These are phyloP conservation scores for Nymphaea thermarum DNA, from an alignment of 164 flowering plant species.

Conservation along the genomic window DNA sequence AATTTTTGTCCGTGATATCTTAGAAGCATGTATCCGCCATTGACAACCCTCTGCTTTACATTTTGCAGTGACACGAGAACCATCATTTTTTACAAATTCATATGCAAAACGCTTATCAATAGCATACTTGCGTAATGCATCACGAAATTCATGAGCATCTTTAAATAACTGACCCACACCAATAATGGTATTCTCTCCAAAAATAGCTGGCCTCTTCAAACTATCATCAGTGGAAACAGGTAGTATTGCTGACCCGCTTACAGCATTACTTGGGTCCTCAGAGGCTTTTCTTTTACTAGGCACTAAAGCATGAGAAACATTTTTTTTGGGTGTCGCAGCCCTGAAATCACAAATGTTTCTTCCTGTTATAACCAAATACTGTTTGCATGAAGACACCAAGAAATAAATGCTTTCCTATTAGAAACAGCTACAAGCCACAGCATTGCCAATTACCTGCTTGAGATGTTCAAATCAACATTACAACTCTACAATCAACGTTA, in stretches of 20 bases:
- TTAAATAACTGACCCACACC: conserved; percentile 74
- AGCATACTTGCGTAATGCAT: conserved; percentile 58
- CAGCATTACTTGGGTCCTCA: conserved; percentile 2
- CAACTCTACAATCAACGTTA: background rate
- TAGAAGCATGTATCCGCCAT: conserved; percentile 70
- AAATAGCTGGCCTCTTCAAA: conserved; percentile 21
- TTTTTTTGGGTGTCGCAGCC: background rate
- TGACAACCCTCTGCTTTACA: conserved; percentile 67
- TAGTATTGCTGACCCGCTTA: conserved; percentile 26
- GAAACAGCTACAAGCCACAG: background rate
- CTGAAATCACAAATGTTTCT: background rate
- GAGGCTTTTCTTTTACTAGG: background rate
- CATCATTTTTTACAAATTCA: conserved; percentile 56
- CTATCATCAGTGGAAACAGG: conserved; percentile 12
- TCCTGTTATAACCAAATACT: background rate
- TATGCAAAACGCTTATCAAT: conserved; percentile 60
- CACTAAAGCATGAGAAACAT: background rate
- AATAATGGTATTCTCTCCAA: conserved; percentile 53
- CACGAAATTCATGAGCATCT: conserved; percentile 52
- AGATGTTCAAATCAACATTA: background rate
- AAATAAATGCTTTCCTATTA: background rate
- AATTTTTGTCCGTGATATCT: conserved; percentile 50
- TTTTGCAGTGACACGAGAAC: conserved; percentile 59
- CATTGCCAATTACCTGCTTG: background rate
- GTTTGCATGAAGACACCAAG: too few species aligned